These are phyloP conservation scores for Apiotrichum mycotoxinovorans DNA, from an alignment of 1,284 basidiomycete genomes.

Conservation along the genomic window DNA sequence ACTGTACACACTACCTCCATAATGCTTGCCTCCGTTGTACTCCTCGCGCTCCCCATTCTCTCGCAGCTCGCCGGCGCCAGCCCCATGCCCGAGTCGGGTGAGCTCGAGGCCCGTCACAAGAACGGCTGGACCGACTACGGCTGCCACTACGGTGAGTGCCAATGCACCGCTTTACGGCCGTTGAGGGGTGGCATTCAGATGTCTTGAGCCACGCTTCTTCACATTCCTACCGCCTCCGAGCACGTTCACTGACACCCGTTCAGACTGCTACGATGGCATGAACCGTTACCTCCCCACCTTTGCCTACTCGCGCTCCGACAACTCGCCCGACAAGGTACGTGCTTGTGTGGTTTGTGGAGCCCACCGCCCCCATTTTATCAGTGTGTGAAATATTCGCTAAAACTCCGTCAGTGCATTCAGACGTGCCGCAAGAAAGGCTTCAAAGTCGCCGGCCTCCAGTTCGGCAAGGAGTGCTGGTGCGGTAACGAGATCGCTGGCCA, in stretches of 20 bases:
- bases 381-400: too few species aligned
- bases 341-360: too few species aligned
- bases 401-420: slow-evolving; percentile 22
- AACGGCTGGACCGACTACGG: slow-evolving; percentile 25
- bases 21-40: slow-evolving; percentile 6
- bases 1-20: neutral
- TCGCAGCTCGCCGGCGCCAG: slow-evolving; percentile 2
- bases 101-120: slow-evolving; percentile 14
- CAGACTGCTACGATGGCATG: slow-evolving; percentile 30
- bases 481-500: slow-evolving; percentile 24
- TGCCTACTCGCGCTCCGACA: slow-evolving; percentile 16
- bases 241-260: neutral
- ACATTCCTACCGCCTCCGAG: too few species aligned
- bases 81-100: neutral
- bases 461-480: slow-evolving; percentile 30
- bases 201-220: too few species aligned
- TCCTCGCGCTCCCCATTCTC: slow-evolving; percentile 9
- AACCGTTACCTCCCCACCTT: slow-evolving; percentile 23
- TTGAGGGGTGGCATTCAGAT: neutral
- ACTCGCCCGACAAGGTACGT: slow-evolving; percentile 5
- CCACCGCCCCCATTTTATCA: too few species aligned
- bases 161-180: neutral
- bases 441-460: slow-evolving; percentile 25
- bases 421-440: slow-evolving; percentile 17
- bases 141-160: slow-evolving; percentile 25